Base-by-base conservation (phyloP, 345 rosid species). In the Carallia pectinifolia region DNA sequence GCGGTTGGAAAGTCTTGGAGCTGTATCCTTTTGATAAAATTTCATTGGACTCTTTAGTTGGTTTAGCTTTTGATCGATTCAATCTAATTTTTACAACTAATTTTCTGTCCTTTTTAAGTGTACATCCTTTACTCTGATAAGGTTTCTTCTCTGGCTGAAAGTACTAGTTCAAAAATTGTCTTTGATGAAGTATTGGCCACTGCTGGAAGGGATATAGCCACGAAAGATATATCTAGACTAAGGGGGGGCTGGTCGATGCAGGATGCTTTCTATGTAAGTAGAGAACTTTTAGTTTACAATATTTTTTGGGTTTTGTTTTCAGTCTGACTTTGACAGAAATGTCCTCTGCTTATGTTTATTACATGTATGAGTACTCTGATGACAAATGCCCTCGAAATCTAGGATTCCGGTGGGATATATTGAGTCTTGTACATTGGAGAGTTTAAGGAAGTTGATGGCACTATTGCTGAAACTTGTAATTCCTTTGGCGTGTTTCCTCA, bases 201-300 rank as follows among this genome's bases (percentile, higher is more conserved):
- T 77, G 93, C 98, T 71, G 97, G 87, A 75, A 88, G 76, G 87
- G 98, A 94, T 74, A 84, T 91, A 74, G 82, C 84, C 79, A 94
- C 98, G 17, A 94, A 94, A 87, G 97, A 94, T 80, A 89, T 94
- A 84, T 86, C 96, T 75, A 87, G 98, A 81, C 67, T 94, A 76
- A 96, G 97, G 78, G 97, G 97, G 76, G 98, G 98, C 76, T 94
- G 98, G 98, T 89, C 97, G 71, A 85, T 94, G 98, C 98, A 90
- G 77, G 96, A 94, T 79, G 95, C 88, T 71, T 94, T 94, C 77
- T 82, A 84, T 74, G 98, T 91, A 81, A 87, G 98, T 77, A 48
- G 65, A 74, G 63, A 34, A 59, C 71, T 48, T 66, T 64, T 31
- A 34, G 23, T 17, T 44, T 70, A 18, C 23, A 10, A 65, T 44